Evolutionary conservation across 495 filamentous ascomycete genomes (phyloP).

Genomic region (Lasiosphaeriaceae sp.): DNA sequence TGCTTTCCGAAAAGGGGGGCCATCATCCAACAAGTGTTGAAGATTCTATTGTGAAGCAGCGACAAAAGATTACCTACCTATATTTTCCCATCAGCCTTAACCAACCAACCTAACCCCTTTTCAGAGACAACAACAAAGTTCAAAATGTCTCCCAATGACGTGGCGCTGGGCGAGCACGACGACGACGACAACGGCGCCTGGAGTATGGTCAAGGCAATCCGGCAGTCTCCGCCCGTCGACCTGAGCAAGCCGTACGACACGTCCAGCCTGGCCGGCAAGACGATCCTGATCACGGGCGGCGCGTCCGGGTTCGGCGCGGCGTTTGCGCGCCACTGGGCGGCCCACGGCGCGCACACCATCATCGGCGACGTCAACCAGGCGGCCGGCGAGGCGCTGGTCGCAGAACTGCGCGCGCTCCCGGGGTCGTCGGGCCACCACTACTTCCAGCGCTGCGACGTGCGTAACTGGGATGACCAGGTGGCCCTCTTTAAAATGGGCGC

Average conservation of each 20-base stretch:
- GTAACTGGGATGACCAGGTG: conserved; percentile 56
- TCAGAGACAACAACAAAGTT: background rate
- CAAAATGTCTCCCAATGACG: too few relatives aligned
- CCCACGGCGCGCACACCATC: conserved; percentile 40
- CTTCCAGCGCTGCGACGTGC: conserved; percentile 49
- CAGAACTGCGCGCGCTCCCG: conserved; percentile 31
- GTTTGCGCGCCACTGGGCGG: conserved; percentile 42
- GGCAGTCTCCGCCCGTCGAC: conserved; percentile 36
- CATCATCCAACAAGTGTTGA: too few relatives aligned
- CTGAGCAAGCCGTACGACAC: conserved; percentile 32
- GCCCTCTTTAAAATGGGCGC: conserved; percentile 54
- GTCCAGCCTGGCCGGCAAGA: conserved; percentile 37
- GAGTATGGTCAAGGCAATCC: conserved; percentile 16
- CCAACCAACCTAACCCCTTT: background rate
- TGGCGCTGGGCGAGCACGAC: too few relatives aligned
- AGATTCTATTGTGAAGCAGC: too few relatives aligned
- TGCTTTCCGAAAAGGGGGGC: too few relatives aligned
- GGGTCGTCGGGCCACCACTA: conserved; percentile 35
- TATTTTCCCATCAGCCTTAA: too few relatives aligned
- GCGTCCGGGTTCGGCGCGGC: conserved; percentile 51
- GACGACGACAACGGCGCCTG: conserved; percentile 10
- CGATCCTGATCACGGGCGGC: conserved; percentile 49
- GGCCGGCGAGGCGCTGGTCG: conserved; percentile 34
- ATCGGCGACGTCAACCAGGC: conserved; percentile 44
- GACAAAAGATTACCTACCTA: too few relatives aligned